A percentile compares a stretch with the other conserved stretches of the same genome.
These are phyloP conservation scores for Circinella minor DNA, from an alignment of 371 early-diverging fungal species.

Conservation along the genomic window DNA sequence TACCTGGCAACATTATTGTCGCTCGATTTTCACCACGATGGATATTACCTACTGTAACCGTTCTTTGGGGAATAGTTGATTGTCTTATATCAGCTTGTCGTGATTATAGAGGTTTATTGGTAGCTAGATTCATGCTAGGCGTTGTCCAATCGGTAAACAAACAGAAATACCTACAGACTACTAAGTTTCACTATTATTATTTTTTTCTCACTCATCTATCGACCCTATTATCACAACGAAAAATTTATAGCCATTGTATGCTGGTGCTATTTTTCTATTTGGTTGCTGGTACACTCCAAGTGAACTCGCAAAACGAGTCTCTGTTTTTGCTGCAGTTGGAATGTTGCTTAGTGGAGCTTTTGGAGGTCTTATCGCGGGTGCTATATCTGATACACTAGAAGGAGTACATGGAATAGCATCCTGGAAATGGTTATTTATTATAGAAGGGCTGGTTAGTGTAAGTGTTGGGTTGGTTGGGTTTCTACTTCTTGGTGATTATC, in stretches of 20 bases:
- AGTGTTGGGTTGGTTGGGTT: slow-evolving; percentile 44
- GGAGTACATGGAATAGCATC: slow-evolving; percentile 53
- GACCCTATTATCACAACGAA: no score
- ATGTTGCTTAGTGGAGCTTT: slow-evolving; percentile 43
- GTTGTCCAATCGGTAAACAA: no score
- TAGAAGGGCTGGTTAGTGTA: slow-evolving; percentile 59
- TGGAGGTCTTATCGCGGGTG: slow-evolving; percentile 41
- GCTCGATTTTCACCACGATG: slow-evolving; percentile 52
- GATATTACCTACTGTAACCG: slow-evolving; percentile 61
- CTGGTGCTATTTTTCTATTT: slow-evolving; percentile 74
- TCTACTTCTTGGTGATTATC: slow-evolving; percentile 59
- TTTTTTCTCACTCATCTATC: slow-evolving; percentile 1
- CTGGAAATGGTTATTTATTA: slow-evolving; percentile 68
- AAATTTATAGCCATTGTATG: slow-evolving; percentile 38
- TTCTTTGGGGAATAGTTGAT: slow-evolving; percentile 66
- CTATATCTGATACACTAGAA: slow-evolving; percentile 37
- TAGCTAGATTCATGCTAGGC: no score
- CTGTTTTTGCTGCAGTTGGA: slow-evolving; percentile 65
- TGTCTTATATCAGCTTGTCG: slow-evolving; percentile 47
- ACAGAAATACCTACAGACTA: no score
- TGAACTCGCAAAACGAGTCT: slow-evolving; percentile 75
- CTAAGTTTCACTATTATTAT: no score
- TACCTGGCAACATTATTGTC: slow-evolving; percentile 52
- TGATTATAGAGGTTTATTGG: no score
- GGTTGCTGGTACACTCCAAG: slow-evolving; percentile 80